These are phyloP conservation scores for Chimonanthus salicifolius DNA, from an alignment of 164 flowering plant genomes.

Conservation along the genomic window DNA sequence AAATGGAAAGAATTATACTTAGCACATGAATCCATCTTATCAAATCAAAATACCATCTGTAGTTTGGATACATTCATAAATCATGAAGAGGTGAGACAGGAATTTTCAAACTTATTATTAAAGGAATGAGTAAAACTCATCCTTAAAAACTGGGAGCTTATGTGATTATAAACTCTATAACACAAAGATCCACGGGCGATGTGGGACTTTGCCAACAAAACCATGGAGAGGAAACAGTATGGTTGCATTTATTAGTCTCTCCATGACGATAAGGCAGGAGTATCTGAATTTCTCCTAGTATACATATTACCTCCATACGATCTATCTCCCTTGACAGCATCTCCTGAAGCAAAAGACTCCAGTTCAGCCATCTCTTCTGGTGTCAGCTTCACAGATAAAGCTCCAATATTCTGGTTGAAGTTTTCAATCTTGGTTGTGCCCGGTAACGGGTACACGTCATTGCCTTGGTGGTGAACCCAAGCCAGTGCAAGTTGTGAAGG, in stretches of 20 bases:
- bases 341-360: constrained; percentile 24
- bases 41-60: too few species aligned
- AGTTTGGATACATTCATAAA: too few species aligned
- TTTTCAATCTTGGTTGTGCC: constrained; percentile 50
- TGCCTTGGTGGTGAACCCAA: constrained; percentile 39
- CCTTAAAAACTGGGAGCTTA: too few species aligned
- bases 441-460: constrained; percentile 35
- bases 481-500: constrained; percentile 38
- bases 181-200: too few species aligned
- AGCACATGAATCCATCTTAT: too few species aligned
- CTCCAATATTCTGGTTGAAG: constrained; percentile 39
- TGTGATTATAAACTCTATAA: too few species aligned
- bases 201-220: too few species aligned
- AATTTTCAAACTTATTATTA: too few species aligned
- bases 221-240: neutral
- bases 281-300: constrained; percentile 19
- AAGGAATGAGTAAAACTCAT: too few species aligned
- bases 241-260: constrained; percentile 4
- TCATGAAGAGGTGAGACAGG: too few species aligned
- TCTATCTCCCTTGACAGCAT: constrained; percentile 31
- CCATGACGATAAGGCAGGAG: constrained; percentile 27
- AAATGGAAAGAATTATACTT: too few species aligned
- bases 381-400: constrained; percentile 33
- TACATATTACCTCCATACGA: neutral
- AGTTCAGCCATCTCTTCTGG: constrained; percentile 38